Evolutionary conservation across 495 filamentous ascomycete species (phyloP).

Genomic region (Neurospora terricola): DNA sequence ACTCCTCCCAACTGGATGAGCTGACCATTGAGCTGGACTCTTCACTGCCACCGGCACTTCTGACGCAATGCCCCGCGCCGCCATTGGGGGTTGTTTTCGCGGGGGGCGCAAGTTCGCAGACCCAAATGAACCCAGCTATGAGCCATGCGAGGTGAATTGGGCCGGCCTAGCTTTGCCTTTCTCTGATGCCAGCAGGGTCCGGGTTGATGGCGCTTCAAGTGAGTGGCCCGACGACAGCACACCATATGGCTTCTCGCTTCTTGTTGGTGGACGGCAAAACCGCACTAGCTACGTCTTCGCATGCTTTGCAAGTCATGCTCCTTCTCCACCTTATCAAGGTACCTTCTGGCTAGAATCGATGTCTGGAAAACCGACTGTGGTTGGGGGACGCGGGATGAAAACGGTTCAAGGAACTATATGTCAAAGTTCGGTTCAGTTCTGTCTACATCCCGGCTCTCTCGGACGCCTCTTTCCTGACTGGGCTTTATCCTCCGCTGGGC

Average conservation of each 20-base stretch:
- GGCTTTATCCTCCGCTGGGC: neutral
- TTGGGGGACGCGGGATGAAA: neutral
- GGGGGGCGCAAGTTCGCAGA: neutral
- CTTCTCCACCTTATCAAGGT: slow-evolving; percentile 12
- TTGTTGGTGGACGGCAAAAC: slow-evolving; percentile 9
- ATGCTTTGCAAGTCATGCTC: slow-evolving; percentile 23
- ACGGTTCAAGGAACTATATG: neutral
- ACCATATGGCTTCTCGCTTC: slow-evolving; percentile 3
- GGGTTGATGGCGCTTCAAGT: slow-evolving; percentile 12
- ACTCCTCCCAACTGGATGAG: neutral
- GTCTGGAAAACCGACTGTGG: neutral
- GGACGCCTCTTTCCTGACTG: neutral
- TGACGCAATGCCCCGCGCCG: slow-evolving; percentile 13
- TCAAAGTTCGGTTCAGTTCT: neutral
- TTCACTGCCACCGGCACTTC: neutral
- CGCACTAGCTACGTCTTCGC: slow-evolving; percentile 15
- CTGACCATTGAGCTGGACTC: neutral
- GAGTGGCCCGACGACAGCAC: slow-evolving; percentile 13
- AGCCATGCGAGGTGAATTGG: slow-evolving; percentile 12
- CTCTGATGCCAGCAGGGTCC: slow-evolving; percentile 14
- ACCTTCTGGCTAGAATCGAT: neutral
- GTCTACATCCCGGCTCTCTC: neutral
- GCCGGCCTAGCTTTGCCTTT: slow-evolving; percentile 8
- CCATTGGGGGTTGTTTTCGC: slow-evolving; percentile 5
- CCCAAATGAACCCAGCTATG: neutral